Conservation (phyloP, 2,329 filamentous ascomycete species). For the Diplocarpon rosae region DNA sequence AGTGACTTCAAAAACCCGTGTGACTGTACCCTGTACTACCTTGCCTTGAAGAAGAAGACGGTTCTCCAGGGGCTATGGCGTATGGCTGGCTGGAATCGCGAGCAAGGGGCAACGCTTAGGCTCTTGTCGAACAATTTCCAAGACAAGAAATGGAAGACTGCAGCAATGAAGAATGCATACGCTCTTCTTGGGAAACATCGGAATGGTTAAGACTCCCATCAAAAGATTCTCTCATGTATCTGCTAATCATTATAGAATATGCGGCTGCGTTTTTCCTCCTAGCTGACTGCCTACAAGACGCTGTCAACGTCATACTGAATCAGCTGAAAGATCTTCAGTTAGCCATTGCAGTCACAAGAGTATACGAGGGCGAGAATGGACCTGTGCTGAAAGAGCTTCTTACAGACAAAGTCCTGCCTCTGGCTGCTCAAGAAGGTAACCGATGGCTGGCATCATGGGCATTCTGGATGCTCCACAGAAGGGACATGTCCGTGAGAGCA, state of each 20-base stretch:
- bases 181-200: slow-evolving; percentile 82
- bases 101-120: slow-evolving; percentile 69
- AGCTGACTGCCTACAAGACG: slow-evolving; percentile 73
- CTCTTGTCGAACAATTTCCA: slow-evolving; percentile 86
- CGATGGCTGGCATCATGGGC: slow-evolving; percentile 94
- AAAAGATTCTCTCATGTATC: no score
- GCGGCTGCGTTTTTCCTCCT: slow-evolving; percentile 93
- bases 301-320: slow-evolving; percentile 74
- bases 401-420: slow-evolving; percentile 65
- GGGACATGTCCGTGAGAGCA: slow-evolving; percentile 73
- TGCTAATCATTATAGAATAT: slow-evolving; percentile 50
- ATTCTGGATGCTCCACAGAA: slow-evolving; percentile 78
- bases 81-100: slow-evolving; percentile 81
- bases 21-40: slow-evolving; percentile 82
- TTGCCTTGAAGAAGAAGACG: slow-evolving; percentile 82
- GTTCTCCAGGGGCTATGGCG: slow-evolving; percentile 88
- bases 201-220: slow-evolving; percentile 48
- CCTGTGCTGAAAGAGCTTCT: slow-evolving; percentile 63
- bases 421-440: slow-evolving; percentile 73
- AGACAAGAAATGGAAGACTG: slow-evolving; percentile 75
- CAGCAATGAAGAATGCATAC: slow-evolving; percentile 92
- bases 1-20: slow-evolving; percentile 80
- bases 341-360: slow-evolving; percentile 75
- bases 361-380: slow-evolving; percentile 78
- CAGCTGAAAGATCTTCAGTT: slow-evolving; percentile 84